A percentile compares a stretch with the other conserved stretches of the same genome.
These are phyloP conservation scores for Oenanthe javanica DNA, from an alignment of 140 eudicot genomes.

Conservation along the genomic window DNA sequence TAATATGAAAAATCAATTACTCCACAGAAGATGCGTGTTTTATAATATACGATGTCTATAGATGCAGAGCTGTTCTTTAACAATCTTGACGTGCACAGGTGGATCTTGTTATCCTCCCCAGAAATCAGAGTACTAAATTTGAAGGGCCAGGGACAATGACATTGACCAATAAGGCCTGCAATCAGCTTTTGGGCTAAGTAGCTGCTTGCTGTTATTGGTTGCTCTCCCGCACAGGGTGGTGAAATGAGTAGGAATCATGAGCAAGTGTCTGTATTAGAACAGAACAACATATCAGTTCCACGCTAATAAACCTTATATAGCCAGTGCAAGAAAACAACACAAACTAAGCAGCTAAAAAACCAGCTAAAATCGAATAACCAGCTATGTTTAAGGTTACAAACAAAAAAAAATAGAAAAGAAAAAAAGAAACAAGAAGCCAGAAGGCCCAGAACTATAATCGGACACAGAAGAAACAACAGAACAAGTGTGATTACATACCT, in stretches of 20 bases:
- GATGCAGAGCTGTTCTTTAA: background rate
- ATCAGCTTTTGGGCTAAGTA: background rate
- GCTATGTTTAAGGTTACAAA: background rate
- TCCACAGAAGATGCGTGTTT: background rate
- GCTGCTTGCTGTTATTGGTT: background rate
- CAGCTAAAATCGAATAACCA: background rate
- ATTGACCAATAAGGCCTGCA: slow-evolving; percentile 2
- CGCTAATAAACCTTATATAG: background rate
- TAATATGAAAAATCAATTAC: background rate
- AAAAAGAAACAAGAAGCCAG: no score
- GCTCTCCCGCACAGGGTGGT: slow-evolving; percentile 20
- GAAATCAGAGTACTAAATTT: background rate
- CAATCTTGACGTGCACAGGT: background rate
- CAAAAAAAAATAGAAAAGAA: background rate
- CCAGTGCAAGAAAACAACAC: no score
- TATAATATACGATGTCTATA: background rate
- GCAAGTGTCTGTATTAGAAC: slow-evolving; percentile 74
- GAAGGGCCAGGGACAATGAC: background rate
- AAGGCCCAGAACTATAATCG: background rate
- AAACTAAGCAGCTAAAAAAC: background rate
- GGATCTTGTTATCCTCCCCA: background rate
- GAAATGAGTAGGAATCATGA: slow-evolving; percentile 76
- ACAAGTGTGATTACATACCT: slow-evolving; percentile 40
- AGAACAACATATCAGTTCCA: background rate
- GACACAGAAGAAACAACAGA: background rate